Percentiles rank a stretch among this genome's conserved stretches.
Conservation (phyloP, 768 basidiomycete species). For the Boletus vermiculosoides region DNA sequence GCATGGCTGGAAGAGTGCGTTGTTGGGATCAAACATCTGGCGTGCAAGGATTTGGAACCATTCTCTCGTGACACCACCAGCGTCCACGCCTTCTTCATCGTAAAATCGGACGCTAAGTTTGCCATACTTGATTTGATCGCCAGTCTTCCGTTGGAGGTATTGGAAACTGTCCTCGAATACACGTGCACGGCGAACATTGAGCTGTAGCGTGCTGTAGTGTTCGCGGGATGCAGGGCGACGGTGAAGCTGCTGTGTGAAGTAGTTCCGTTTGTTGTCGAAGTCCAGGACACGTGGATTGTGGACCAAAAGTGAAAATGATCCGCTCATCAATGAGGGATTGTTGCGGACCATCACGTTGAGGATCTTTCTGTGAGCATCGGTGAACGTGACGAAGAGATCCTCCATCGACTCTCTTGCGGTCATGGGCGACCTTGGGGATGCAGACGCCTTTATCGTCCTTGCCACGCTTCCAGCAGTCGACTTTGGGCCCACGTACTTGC, state of each 20-base stretch:
- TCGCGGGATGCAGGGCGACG: conserved; percentile 77
- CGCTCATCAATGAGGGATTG: conserved; percentile 96
- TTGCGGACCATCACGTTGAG: conserved; percentile 98
- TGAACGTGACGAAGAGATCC: conserved; percentile 90
- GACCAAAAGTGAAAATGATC: conserved; percentile 94
- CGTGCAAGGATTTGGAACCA: conserved; percentile 98
- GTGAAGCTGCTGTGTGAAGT: conserved; percentile 90
- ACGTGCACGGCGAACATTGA: conserved; percentile 85
- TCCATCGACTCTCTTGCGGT: conserved; percentile 78
- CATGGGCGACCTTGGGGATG: conserved; percentile 67
- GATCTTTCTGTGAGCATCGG: conserved; percentile 88
- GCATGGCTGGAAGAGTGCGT: conserved; percentile 97
- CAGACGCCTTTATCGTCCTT: conserved; percentile 58
- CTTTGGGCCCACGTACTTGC: conserved; percentile 86
- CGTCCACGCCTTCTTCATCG: conserved; percentile 97
- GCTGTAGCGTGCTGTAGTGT: conserved; percentile 77
- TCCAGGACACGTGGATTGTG: conserved; percentile 96
- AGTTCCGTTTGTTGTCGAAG: conserved; percentile 99
- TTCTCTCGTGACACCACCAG: conserved; percentile 95
- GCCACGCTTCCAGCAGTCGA: conserved; percentile 41
- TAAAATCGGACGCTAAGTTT: conserved; percentile 96
- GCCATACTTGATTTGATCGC: conserved; percentile 96
- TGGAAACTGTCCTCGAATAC: conserved; percentile 99
- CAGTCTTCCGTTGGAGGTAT: conserved; percentile 81
- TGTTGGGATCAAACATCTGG: conserved; percentile 99